Evolutionary conservation across 192 early-diverging fungal genomes (phyloP).

Genomic region (Piromyces finnis): DNA sequence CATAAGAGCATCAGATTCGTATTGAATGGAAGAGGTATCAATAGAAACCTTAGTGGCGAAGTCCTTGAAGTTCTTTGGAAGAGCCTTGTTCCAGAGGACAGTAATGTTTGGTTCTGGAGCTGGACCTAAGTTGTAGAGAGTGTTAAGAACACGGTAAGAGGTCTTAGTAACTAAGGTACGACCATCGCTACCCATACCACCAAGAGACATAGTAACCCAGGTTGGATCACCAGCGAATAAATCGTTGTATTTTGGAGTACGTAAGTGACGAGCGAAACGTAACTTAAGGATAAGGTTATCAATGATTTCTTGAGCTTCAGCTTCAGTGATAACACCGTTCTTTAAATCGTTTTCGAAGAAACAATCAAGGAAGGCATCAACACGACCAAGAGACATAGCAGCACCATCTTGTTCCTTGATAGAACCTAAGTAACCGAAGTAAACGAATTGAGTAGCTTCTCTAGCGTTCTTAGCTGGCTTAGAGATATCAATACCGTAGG

Average conservation of each 20-base stretch:
- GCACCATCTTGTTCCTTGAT: conserved; percentile 10
- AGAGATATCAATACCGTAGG: conserved; percentile 8
- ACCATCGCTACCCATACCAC: conserved; percentile 4
- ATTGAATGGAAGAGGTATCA: conserved; percentile 7
- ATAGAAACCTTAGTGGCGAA: conserved; percentile 5
- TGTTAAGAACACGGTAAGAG: conserved; percentile 6
- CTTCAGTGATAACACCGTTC: conserved; percentile 4
- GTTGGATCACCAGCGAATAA: conserved; percentile 9
- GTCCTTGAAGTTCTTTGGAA: conserved; percentile 4
- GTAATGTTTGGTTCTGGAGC: conserved; percentile 6
- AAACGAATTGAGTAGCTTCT: conserved; percentile 6
- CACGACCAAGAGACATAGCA: conserved; percentile 8
- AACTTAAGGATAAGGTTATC: conserved; percentile 8
- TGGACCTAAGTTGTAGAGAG: conserved; percentile 1
- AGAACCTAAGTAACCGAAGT: conserved; percentile 7
- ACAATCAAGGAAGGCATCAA: conserved; percentile 8
- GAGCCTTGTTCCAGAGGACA: conserved; percentile 6
- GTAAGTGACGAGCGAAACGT: conserved; percentile 7
- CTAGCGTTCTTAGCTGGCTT: conserved; percentile 7
- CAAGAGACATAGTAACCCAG: conserved; percentile 7
- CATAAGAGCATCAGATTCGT: conserved; percentile 7
- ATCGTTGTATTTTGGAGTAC: conserved; percentile 8
- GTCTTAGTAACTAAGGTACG: conserved; percentile 7
- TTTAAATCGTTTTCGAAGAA: conserved; percentile 6
- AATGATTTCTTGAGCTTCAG: conserved; percentile 8